phyloP scores from a whole-genome alignment of 1,139 yeast species.

The Sugiyamaella neomexicana region DNA sequence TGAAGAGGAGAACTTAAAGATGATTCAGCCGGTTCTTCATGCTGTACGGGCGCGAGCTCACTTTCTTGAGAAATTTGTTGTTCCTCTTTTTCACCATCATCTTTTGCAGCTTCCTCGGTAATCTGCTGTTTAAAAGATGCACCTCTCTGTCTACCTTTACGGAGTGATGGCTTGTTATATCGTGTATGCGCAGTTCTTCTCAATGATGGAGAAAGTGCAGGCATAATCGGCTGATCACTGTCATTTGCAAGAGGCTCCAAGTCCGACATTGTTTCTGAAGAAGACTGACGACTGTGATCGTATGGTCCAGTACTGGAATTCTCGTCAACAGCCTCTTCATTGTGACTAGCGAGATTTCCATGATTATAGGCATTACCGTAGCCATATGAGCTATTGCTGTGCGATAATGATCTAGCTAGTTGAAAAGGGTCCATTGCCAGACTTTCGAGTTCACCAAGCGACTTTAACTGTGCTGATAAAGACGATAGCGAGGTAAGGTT shows the following conservation, averaged over 20 bases:
- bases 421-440: slow-evolving; percentile 39
- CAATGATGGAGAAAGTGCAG: slow-evolving; percentile 35
- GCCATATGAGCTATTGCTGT: slow-evolving; percentile 11
- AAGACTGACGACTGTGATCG: slow-evolving; percentile 4
- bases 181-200: slow-evolving; percentile 35
- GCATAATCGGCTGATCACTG: slow-evolving; percentile 35
- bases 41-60: background rate
- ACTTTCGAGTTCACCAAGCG: slow-evolving; percentile 39
- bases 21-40: background rate
- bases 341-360: background rate
- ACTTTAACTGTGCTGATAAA: slow-evolving; percentile 34
- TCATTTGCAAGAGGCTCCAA: slow-evolving; percentile 31
- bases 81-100: slow-evolving; percentile 8
- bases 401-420: slow-evolving; percentile 35
- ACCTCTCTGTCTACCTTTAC: slow-evolving; percentile 25
- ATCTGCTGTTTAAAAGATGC: slow-evolving; percentile 1
- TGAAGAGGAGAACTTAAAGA: background rate
- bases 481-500: slow-evolving; percentile 34
- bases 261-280: slow-evolving; percentile 11
- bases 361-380: slow-evolving; percentile 9
- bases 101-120: slow-evolving; percentile 1
- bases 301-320: background rate
- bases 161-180: slow-evolving; percentile 32
- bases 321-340: background rate
- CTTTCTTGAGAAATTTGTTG: background rate